Evolutionary conservation across 495 filamentous ascomycete genomes (phyloP), one percentile per base, ranked within the genome.

Genomic region (Hypoxylon fragiforme): DNA sequence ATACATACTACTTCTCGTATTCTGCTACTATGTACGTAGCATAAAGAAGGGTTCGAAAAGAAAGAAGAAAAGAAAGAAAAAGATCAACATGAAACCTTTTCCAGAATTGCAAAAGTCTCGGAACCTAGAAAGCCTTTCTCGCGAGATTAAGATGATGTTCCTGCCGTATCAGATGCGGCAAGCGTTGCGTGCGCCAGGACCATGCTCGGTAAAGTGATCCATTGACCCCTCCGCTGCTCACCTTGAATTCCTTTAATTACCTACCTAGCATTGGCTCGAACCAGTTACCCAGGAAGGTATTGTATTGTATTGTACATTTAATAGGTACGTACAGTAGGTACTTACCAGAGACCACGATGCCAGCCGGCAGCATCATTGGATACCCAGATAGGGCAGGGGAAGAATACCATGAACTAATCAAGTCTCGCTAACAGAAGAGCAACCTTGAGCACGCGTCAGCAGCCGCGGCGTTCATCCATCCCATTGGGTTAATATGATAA

Each of bases 401-500:
- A n/a, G n/a, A 39, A 39, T 6, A 9, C 31, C 31, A 48, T n/a
- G n/a, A n/a, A 15, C 58, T 42, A 56, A 56, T 61, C 24, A 43
- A 19, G 18, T 15, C 44, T 43, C 37, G 19, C 39, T 26, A 55
- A 30, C 22, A n/a, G n/a, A n/a, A n/a, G n/a, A n/a, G n/a, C n/a
- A n/a, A n/a, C n/a, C n/a, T 55, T 24, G 50, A 21, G 38, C 58
- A 52, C 37, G 40, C 48, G 51, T 50, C 51, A 52, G 58, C 52
- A 36, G 37, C 43, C 51, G 41, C 48, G 58, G 51, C 58, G 51
- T 20, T 52, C 50, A 48, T 46, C 58, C 51, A 45, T 44, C 38
- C 51, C 47, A 42, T 54, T 50, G 57, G 50, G 7, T 37, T 19
- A n/a, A n/a, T n/a, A n/a, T n/a, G n/a, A n/a, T n/a, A n/a, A n/a